Base-by-base conservation (phyloP, 805 yeast species). In the Martiniozyma abietophila region DNA sequence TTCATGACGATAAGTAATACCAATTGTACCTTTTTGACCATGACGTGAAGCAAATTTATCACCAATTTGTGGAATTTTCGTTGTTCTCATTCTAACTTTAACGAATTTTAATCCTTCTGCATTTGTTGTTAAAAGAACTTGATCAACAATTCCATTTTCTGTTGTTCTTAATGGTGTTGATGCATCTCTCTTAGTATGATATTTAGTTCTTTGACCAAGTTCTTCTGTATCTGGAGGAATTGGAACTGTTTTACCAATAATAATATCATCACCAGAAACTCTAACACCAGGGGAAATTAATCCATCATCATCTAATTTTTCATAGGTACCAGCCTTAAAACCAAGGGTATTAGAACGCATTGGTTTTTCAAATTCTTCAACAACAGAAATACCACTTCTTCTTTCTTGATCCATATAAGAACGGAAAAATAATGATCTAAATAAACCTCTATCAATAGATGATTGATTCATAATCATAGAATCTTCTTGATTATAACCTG, bases 1-100 rank as follows among this genome's bases (percentile, higher is more conserved):
- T 61, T 92, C 99, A 58, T 89, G 92, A 58, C 96, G 76, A 58
- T 89, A 92, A 0, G 98, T 92, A 44, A 92, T 92, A 78, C 99
- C 99, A 61, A 92, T 88, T 15, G 98, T 92, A 80, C 99, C 99
- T 67, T 92, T 92, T 64, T 92, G 99, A 59, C 99, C 99, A 71
- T 92, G 98, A 66, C 98, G 83, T 27, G 97, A 89, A 6, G 99
- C 97, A 64, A 92, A 92, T 64, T 92, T 92, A 63, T 92, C 99
- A 62, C 99, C 99, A 62, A 92, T 89, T 64, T 92, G 99, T 9
- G 99, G 99, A 30, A 89, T 72, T 64, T 94, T 92, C 4, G 99
- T 92, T 1, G 98, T 92, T 71, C 99, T 83, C 85, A 94, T 92
- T 65, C 99, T 77, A 31, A 92, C 97, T 64, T 92, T 92, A 34